phyloP scores from a whole-genome alignment of 495 filamentous ascomycete genomes.

The Podospora pseudoanserina region DNA sequence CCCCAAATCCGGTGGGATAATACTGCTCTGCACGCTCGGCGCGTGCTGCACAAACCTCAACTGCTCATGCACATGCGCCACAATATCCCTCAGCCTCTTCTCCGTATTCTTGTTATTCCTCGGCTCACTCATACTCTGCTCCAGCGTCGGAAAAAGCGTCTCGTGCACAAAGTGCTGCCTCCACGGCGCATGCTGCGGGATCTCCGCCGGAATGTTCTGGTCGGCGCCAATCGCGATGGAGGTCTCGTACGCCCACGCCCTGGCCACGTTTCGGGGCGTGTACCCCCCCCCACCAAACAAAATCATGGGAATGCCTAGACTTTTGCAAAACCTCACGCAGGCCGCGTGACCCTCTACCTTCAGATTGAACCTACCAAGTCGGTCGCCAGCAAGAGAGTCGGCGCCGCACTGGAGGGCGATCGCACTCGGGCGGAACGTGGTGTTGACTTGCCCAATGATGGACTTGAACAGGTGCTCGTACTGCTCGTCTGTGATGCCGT shows the following conservation, averaged over 20 bases:
- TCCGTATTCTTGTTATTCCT: conserved; percentile 73
- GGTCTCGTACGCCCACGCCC: conserved; percentile 95
- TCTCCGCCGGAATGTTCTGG: conserved; percentile 62
- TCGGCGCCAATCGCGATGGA: conserved; percentile 79
- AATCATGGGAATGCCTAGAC: conserved; percentile 70
- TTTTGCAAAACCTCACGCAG: conserved; percentile 85
- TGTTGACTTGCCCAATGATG: conserved; percentile 71
- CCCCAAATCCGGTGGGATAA: conserved; percentile 74
- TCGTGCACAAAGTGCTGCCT: conserved; percentile 81
- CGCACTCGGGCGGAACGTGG: conserved; percentile 72
- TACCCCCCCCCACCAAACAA: conserved; percentile 95
- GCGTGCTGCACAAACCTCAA: conserved; percentile 78
- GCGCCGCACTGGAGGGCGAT: conserved; percentile 97
- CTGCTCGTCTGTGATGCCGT: conserved; percentile 91
- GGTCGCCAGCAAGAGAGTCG: conserved; percentile 89
- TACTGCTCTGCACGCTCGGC: conserved; percentile 80
- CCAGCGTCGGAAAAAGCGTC: conserved; percentile 72
- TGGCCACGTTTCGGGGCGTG: conserved; percentile 94
- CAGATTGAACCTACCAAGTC: conserved; percentile 92
- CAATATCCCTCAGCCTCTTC: conserved; percentile 69
- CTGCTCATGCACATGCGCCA: conserved; percentile 75
- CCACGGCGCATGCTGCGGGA: conserved; percentile 71
- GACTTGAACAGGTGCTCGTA: conserved; percentile 81
- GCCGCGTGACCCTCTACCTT: conserved; percentile 90
- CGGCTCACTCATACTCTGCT: conserved; percentile 57